Evolutionary conservation across 1,284 basidiomycete genomes (phyloP), one percentile per base, ranked within the genome.

Genomic region (Volvariella surrecta): DNA sequence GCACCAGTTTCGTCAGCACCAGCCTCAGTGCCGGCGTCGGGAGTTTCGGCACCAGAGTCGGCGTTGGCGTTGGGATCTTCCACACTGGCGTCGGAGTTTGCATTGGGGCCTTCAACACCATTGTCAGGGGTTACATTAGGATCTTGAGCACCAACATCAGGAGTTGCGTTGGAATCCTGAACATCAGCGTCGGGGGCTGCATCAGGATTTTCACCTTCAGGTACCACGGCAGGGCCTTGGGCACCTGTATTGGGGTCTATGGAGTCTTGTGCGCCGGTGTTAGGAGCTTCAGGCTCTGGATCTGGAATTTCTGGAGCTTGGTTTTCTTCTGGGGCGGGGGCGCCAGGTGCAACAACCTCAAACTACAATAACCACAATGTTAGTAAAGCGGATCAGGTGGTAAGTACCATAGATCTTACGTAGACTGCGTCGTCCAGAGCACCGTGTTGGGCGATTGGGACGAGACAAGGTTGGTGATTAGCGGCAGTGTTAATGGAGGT

Each of bases 401-500:
- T 21, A 32, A 19, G 43, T 15, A 32, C 45, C 24, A 40, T 41
- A 41, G 35, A 45, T 51, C 48, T 41, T 42, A 74, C 65, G 59
- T 73, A 74, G 51, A 67, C 57, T 53, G 58, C 60, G 58, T 75
- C 69, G 32, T 42, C 40, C 6, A 42, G 30, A 9, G 31, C 6
- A 34, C 40, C 40, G 30, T 32, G 40, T 54, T 71, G 68, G 18
- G 68, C 71, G 48, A 76, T 58, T 10, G 75, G 69, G 50, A 71
- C 72, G 47, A 76, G 64, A 43, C 60, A 66, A 15, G 75, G 74
- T 54, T 74, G 74, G 51, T 77, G 78, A 61, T 80, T 80, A 30
- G 71, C 60, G 3, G 72, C 66, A 34, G 62, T 50, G 54, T 70
- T 67, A 55, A 74, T 73, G 17, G 67, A 68, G 44, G 67, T 64